Conservation (phyloP, 2,329 filamentous ascomycete genomes). For the Xylaria arbuscula region DNA sequence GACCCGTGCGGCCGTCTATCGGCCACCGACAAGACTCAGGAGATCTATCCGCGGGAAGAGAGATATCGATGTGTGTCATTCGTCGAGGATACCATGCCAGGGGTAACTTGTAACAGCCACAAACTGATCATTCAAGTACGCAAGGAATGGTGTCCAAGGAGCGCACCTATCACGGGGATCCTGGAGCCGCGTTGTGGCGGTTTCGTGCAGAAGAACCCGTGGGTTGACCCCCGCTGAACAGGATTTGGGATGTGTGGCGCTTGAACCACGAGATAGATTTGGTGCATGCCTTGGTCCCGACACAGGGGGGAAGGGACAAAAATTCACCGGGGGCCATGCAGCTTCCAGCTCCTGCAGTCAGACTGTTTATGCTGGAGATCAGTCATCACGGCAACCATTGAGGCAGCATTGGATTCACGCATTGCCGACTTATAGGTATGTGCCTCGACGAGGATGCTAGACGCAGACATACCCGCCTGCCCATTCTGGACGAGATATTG, state of each 20-base stretch:
- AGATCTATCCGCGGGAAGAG: neutral
- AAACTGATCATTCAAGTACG: neutral
- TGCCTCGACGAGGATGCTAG: slow-evolving; percentile 24
- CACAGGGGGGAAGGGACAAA: slow-evolving; percentile 9
- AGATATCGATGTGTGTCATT: slow-evolving; percentile 18
- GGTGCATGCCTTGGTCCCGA: slow-evolving; percentile 29
- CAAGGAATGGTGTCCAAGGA: slow-evolving; percentile 12
- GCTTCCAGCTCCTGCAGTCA: slow-evolving; percentile 32
- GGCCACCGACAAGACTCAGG: slow-evolving; percentile 12
- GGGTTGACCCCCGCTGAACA: slow-evolving; percentile 17
- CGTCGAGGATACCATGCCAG: slow-evolving; percentile 7
- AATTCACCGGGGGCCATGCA: neutral
- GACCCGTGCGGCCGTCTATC: slow-evolving; percentile 19
- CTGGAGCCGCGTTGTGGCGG: slow-evolving; percentile 25
- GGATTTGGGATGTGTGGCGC: slow-evolving; percentile 15
- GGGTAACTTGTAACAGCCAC: slow-evolving; percentile 22
- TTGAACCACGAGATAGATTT: slow-evolving; percentile 20
- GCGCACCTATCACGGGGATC: slow-evolving; percentile 1
- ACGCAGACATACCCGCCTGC: slow-evolving; percentile 33
- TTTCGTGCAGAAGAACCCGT: slow-evolving; percentile 27
- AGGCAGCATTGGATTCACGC: slow-evolving; percentile 24
- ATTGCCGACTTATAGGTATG: slow-evolving; percentile 13
- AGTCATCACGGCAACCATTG: slow-evolving; percentile 22
- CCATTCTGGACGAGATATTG: slow-evolving; percentile 34
- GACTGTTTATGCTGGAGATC: slow-evolving; percentile 15